Conservation (phyloP, 1,139 yeast genomes). For the Blastobotrys indianensis region DNA sequence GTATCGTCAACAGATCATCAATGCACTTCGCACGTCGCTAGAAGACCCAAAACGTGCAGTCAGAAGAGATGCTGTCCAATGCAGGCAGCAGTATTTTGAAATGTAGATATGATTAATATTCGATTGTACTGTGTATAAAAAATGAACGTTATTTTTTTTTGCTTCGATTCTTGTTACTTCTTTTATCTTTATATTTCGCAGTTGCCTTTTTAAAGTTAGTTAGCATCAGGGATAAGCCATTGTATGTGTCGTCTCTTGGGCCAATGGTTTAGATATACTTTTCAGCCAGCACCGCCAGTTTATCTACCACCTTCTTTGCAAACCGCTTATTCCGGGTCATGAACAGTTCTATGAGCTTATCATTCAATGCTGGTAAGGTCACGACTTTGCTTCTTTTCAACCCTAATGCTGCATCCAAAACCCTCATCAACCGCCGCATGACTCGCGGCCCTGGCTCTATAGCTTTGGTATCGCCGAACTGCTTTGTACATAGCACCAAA, state of each 20-base stretch:
- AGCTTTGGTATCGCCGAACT: background rate
- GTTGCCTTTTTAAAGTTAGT: too few species aligned
- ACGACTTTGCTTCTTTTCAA: background rate
- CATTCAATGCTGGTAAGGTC: background rate
- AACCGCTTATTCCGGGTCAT: slow-evolving; percentile 3
- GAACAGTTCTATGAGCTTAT: slow-evolving; percentile 1
- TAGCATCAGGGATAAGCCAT: too few species aligned
- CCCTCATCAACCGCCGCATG: background rate
- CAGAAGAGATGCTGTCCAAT: slow-evolving; percentile 68
- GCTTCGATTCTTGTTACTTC: too few species aligned
- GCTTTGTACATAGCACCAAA: slow-evolving; percentile 5
- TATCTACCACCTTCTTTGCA: background rate
- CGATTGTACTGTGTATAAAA: background rate
- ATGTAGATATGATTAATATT: slow-evolving; percentile 26
- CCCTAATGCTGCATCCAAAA: background rate
- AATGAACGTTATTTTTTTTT: slow-evolving; percentile 1
- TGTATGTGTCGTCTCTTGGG: too few species aligned
- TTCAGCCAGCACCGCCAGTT: background rate
- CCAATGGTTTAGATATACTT: too few species aligned
- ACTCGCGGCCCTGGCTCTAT: background rate
- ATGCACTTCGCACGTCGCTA: slow-evolving; percentile 45
- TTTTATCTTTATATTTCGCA: too few species aligned
- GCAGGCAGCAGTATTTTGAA: slow-evolving; percentile 72
- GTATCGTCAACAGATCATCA: slow-evolving; percentile 47
- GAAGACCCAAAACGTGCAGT: slow-evolving; percentile 74